phyloP scores from a whole-genome alignment of 139 green algal genomes.

The Volvox reticuliferus region DNA sequence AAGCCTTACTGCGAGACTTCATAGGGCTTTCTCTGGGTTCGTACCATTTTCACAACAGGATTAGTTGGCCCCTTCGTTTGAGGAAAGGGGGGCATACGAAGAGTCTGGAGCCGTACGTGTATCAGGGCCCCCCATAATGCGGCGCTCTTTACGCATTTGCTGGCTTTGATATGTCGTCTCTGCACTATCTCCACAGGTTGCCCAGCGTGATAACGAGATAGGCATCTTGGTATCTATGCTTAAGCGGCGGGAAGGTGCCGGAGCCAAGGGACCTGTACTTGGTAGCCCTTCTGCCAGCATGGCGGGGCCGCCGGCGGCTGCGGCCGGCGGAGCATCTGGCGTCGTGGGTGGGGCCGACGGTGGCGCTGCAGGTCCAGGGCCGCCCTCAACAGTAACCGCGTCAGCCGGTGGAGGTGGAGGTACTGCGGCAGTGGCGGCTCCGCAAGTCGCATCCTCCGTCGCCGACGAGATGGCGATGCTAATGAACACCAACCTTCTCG shows the following conservation, averaged over 20 bases:
- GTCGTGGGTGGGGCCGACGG: background rate
- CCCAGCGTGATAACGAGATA: slow-evolving; percentile 91
- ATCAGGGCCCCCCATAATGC: no score
- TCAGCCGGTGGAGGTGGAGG: background rate
- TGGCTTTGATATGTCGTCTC: no score
- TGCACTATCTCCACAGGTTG: slow-evolving; percentile 48
- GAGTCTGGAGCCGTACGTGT: no score
- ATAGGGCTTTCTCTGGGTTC: no score
- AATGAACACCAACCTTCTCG: slow-evolving; percentile 71
- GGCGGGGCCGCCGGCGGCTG: background rate
- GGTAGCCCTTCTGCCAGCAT: slow-evolving; percentile 6
- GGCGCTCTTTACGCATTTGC: no score
- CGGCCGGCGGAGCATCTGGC: background rate
- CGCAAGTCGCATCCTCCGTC: background rate
- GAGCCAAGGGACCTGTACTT: background rate
- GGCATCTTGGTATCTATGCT: slow-evolving; percentile 87
- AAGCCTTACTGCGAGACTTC: no score
- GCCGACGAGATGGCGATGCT: slow-evolving; percentile 63
- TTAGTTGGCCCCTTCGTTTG: no score
- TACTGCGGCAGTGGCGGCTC: background rate
- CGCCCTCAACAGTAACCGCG: background rate
- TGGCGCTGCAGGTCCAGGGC: background rate
- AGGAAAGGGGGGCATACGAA: no score
- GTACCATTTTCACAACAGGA: no score
- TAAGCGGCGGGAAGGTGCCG: slow-evolving; percentile 54